These are phyloP conservation scores for Yarrowia divulgata DNA, from an alignment of 805 yeast species.

Conservation along the genomic window DNA sequence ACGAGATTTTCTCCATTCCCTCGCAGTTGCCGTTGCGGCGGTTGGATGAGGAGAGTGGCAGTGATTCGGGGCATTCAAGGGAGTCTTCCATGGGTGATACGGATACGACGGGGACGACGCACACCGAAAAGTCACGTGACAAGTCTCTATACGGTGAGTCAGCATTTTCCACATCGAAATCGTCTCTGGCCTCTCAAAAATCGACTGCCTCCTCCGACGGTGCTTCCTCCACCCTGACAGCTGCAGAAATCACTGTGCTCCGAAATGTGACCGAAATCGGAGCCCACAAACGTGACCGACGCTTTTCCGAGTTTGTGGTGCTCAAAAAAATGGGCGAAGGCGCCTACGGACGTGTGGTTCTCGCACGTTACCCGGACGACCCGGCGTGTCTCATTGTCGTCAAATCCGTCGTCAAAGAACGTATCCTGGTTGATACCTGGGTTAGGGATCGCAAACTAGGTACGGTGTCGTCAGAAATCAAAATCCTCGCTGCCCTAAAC, in stretches of 20 bases:
- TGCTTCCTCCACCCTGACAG: conserved; percentile 14
- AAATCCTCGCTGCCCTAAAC: conserved; percentile 79
- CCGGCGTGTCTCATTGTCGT: conserved; percentile 72
- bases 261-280: conserved; percentile 60
- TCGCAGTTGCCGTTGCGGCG: conserved; percentile 59
- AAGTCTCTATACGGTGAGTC: too few species aligned
- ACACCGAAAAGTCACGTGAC: too few species aligned
- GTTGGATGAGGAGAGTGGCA: background rate
- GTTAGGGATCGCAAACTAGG: conserved; percentile 90
- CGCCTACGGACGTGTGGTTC: conserved; percentile 92
- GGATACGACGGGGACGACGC: background rate
- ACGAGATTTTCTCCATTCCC: conserved; percentile 53
- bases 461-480: conserved; percentile 95
- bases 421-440: conserved; percentile 97
- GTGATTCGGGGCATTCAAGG: conserved; percentile 3
- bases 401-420: conserved; percentile 88
- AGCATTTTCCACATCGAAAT: too few species aligned
- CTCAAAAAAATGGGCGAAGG: conserved; percentile 91
- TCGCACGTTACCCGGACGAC: conserved; percentile 72
- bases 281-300: conserved; percentile 69
- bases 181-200: too few species aligned
- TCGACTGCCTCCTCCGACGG: background rate
- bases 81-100: conserved; percentile 3
- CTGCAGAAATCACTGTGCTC: conserved; percentile 42
- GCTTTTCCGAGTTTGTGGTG: conserved; percentile 71